These are phyloP conservation scores for Colletotrichum filicis DNA, from an alignment of 2,329 filamentous ascomycete genomes.

Conservation along the genomic window DNA sequence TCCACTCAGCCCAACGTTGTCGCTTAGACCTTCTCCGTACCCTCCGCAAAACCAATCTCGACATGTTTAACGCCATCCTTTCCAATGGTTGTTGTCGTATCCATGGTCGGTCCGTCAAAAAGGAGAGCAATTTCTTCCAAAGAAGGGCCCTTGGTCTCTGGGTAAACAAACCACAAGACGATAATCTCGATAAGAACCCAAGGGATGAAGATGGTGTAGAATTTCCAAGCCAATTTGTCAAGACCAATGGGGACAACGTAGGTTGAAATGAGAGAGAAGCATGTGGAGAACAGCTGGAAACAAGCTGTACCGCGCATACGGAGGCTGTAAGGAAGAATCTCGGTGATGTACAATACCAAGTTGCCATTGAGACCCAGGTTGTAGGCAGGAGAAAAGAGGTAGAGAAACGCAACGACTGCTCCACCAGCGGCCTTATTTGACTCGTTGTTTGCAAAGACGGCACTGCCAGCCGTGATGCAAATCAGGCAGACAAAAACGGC, in stretches of 20 bases:
- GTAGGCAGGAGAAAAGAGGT: slow-evolving; percentile 44
- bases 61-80: not conserved
- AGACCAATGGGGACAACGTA: slow-evolving; percentile 55
- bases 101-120: slow-evolving; percentile 38
- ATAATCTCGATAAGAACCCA: slow-evolving; percentile 42
- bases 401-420: slow-evolving; percentile 47
- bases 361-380: slow-evolving; percentile 38
- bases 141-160: slow-evolving; percentile 45
- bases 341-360: slow-evolving; percentile 37
- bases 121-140: slow-evolving; percentile 44
- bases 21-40: not conserved
- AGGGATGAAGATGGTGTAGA: slow-evolving; percentile 52
- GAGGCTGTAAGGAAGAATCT: slow-evolving; percentile 41
- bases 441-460: slow-evolving; percentile 28
- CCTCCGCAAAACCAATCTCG: not conserved
- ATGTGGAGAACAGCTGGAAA: slow-evolving; percentile 19
- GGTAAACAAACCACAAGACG: slow-evolving; percentile 50
- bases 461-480: slow-evolving; percentile 49
- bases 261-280: slow-evolving; percentile 45
- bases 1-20: too few relatives aligned
- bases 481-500: slow-evolving; percentile 50
- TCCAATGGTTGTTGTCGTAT: not conserved
- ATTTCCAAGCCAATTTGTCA: slow-evolving; percentile 49
- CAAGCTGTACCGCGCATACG: slow-evolving; percentile 32
- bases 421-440: slow-evolving; percentile 39